Conservation (phyloP, 2,329 filamentous ascomycete species). For the Teratosphaeria nubilosa region DNA sequence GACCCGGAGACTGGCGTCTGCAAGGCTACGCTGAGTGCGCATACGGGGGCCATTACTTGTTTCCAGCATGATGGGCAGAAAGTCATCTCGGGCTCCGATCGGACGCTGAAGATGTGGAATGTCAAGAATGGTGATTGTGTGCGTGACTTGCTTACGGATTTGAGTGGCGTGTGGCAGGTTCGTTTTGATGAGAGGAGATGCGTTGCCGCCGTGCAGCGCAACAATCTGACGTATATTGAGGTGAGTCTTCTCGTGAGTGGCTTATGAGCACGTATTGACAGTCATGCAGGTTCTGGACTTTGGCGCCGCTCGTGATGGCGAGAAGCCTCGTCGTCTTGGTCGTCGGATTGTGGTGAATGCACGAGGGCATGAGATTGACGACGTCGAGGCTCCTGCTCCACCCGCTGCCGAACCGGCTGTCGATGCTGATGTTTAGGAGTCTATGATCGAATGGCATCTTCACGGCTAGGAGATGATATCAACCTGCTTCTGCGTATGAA, state of each 20-base stretch:
- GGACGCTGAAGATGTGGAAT: conserved; percentile 98
- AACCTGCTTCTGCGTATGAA: no score
- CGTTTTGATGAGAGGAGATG: conserved; percentile 93
- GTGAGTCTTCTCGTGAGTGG: conserved; percentile 42
- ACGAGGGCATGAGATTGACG: conserved; percentile 24
- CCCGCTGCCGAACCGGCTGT: conserved; percentile 1
- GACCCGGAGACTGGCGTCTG: conserved; percentile 88
- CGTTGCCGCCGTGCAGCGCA: conserved; percentile 90
- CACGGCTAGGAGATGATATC: no score
- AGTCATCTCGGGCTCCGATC: conserved; percentile 90
- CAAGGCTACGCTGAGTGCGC: conserved; percentile 79
- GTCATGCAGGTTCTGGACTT: conserved; percentile 79
- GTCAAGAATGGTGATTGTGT: conserved; percentile 85
- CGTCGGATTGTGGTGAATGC: conserved; percentile 55
- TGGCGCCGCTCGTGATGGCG: conserved; percentile 81
- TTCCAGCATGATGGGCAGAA: conserved; percentile 97
- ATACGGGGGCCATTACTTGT: conserved; percentile 95
- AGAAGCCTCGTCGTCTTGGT: conserved; percentile 65
- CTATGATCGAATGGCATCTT: not conserved
- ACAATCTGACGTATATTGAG: conserved; percentile 89
- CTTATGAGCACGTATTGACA: conserved; percentile 1
- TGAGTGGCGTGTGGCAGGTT: conserved; percentile 98
- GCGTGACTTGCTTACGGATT: conserved; percentile 81
- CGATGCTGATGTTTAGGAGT: conserved; percentile 2
- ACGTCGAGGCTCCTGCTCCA: conserved; percentile 15